Evolutionary conservation across 208 protist species (phyloP), one percentile per base, ranked within the genome.

Genomic region (Leptomonas pyrrhocoris): DNA sequence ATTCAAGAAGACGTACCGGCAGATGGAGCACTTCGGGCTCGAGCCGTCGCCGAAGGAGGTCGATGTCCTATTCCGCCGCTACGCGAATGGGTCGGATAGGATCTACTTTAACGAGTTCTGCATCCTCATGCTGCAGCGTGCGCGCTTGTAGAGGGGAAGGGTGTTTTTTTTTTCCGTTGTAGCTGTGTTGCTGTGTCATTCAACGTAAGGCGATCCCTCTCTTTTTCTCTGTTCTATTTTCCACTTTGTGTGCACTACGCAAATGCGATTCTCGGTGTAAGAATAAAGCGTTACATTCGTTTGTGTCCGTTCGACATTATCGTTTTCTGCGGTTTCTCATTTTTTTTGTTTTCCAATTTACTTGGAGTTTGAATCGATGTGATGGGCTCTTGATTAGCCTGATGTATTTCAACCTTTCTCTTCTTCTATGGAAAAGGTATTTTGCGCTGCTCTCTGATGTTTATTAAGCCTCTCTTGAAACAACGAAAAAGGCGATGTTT

Each of bases 51-150:
- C 80, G 43, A 60, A 25, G 23, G 81, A 93, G 51, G 77, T 91
- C 4, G 75, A 93, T 40, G 62, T 64, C 40, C 77, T 78, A 30
- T 87, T 95, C 55, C 67, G 60, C 19, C 76, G 74, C 13, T 93
- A 95, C 66, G 70, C 72, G 27, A 58, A 68, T 18, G 60, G 71
- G 7, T 79, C 70, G 15, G 60, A 91, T 16, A 83, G 81, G 53
- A 72, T 95, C n/a, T 83, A 59, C 45, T 95, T 89, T 56, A 67
- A 95, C 40, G 86, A 93, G 72, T 95, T 95, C 65, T 95, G 86
- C 53, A 68, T 93, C 30, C 77, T 95, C 21, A 93, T 95, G 90
- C 80, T 95, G n/a, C 85, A 88, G 54, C 87, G 88, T 55, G 84
- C 83, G 19, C 83, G 83, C 31, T 90, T 95, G 85, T 95, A 82